A percentile compares a stretch with the other conserved stretches of the same genome.
phyloP scores from a whole-genome alignment of 2,329 filamentous ascomycete species.

The Diaporthe ampelina region DNA sequence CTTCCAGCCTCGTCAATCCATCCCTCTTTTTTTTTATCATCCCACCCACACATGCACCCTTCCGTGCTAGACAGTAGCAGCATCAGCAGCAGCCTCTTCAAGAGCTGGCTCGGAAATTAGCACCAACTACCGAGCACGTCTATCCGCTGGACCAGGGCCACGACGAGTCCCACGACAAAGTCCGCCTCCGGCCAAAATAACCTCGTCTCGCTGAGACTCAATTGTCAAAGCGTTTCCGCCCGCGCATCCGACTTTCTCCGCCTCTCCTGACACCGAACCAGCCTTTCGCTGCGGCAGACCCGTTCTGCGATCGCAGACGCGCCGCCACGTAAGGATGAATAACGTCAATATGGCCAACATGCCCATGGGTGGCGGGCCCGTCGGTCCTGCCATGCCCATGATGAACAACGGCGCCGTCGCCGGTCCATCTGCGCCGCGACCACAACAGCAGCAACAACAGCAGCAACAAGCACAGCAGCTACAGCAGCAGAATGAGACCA shows the following conservation, averaged over 20 bases:
- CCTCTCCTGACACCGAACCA: constrained; percentile 35
- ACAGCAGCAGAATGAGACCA: constrained; percentile 60
- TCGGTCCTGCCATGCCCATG: constrained; percentile 75
- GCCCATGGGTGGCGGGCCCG: constrained; percentile 74
- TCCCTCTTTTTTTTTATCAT: constrained; percentile 18
- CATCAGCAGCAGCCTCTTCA: constrained; percentile 20
- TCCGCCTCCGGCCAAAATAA: constrained; percentile 30
- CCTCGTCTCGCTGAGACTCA: constrained; percentile 31
- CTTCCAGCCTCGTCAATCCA: constrained; percentile 27
- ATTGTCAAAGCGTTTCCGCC: constrained; percentile 27
- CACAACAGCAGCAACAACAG: constrained; percentile 56
- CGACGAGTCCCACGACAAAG: constrained; percentile 36
- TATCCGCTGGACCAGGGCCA: constrained; percentile 28
- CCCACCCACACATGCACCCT: constrained; percentile 27
- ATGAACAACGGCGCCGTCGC: constrained; percentile 70
- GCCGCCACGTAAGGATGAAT: constrained; percentile 63
- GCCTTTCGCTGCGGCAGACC: constrained; percentile 50
- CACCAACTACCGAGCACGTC: constrained; percentile 34
- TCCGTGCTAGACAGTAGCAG: constrained; percentile 10
- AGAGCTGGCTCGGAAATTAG: constrained; percentile 42
- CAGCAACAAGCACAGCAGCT: constrained; percentile 52
- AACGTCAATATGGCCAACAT: constrained; percentile 79
- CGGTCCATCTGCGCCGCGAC: constrained; percentile 52
- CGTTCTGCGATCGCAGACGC: constrained; percentile 53
- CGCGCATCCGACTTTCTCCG: constrained; percentile 30